Percentiles rank a stretch among this genome's conserved stretches.
Conservation (phyloP, 2,329 filamentous ascomycete species). For the Daldinia sp. region DNA sequence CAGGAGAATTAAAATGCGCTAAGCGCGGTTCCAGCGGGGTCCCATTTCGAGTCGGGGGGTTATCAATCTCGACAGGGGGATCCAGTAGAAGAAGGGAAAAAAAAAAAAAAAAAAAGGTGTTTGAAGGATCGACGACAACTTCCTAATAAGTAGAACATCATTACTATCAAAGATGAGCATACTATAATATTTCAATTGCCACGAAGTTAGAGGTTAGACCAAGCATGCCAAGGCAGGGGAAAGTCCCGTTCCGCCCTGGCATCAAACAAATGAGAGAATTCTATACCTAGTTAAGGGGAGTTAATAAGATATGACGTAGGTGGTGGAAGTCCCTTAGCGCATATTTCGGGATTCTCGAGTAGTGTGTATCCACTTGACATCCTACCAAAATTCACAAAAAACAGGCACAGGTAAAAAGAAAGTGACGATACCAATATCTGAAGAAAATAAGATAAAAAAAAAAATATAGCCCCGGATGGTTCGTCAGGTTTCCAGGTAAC, state of each 20-base stretch:
- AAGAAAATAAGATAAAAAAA: not conserved
- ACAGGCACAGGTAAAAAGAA: slow-evolving; percentile 5
- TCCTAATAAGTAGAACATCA: slow-evolving; percentile 6
- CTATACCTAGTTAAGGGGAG: not conserved
- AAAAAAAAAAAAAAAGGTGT: not conserved
- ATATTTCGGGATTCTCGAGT: slow-evolving; percentile 16
- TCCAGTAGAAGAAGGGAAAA: not conserved
- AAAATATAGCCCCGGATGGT: not conserved
- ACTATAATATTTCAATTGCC: slow-evolving; percentile 12
- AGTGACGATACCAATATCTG: not conserved
- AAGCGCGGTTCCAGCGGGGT: slow-evolving; percentile 20
- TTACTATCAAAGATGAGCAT: not conserved
- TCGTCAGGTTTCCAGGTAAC: not conserved
- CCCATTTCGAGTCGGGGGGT: not conserved
- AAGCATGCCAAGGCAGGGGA: not conserved
- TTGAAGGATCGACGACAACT: slow-evolving; percentile 20
- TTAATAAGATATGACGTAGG: slow-evolving; percentile 38
- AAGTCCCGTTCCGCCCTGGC: not conserved
- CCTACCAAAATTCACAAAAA: slow-evolving; percentile 5
- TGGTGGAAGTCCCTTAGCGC: slow-evolving; percentile 15
- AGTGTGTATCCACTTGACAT: slow-evolving; percentile 24
- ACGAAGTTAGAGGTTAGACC: slow-evolving; percentile 1
- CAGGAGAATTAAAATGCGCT: slow-evolving; percentile 25
- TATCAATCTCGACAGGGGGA: slow-evolving; percentile 6
- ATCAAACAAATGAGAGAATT: not conserved